Evolutionary conservation across 371 early-diverging fungal genomes (phyloP), one percentile per base, ranked within the genome.

Genomic region (Mortierella sp.): DNA sequence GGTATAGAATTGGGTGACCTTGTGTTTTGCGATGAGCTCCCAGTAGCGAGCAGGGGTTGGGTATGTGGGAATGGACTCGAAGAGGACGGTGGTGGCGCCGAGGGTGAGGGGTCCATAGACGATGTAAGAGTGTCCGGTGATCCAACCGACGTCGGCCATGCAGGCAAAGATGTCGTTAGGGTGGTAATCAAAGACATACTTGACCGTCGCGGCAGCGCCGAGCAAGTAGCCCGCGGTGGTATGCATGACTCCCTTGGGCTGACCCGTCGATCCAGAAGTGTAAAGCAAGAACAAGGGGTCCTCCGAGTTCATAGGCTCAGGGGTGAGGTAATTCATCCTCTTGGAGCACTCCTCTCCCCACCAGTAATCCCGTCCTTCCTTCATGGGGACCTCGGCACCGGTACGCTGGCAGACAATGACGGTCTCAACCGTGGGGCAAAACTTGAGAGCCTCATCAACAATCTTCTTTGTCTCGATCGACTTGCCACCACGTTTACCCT

Each of bases 271-370:
- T 6, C 98, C 99, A 63, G 96, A 96, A 29, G 99, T 99, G 91
- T 99, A 99, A 35, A 99, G 92, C 82, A 99, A 92, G 91, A 99
- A 99, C 38, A 99, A 89, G 18, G 98, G 98, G 87, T 99, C 98
- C 87, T 99, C 99, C n/a, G 97, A 88, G 78, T 93, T 90, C 89
- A 99, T 95, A 27, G 92, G 89, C 56, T 94, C 96, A 70, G 95
- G 94, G 43, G 96, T 92, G 85, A 96, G 95, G 88, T 96, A 96
- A 43, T 94, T 91, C 63, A 95, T 91, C 75, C 96, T 93, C 72
- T 93, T 91, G 46, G 88, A 90, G 72, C 95, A 85, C 72, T 95
- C 97, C 16, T 97, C 97, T 81, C 96, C 94, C 96, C 96, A 97
- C 95, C 96, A 97, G 27, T 93, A 87, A 82, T 99, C 98, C 48